Evolutionary conservation across 2,329 filamentous ascomycete genomes (phyloP), one percentile per base, ranked within the genome.

Genomic region (Daldinia eschscholtzii): DNA sequence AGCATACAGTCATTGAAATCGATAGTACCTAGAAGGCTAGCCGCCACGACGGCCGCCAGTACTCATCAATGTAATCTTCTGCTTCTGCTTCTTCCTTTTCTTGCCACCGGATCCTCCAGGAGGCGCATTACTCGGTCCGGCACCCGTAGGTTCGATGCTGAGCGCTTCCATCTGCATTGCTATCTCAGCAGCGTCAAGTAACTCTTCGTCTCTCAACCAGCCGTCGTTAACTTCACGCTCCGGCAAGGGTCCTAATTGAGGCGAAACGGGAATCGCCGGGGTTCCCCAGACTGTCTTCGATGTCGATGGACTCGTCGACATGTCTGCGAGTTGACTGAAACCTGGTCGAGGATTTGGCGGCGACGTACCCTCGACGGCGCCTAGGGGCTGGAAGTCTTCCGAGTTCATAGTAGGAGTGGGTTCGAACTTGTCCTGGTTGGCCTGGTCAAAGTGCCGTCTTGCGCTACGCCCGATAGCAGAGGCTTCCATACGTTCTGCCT

Each of bases 241-340:
- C 10, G 78, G 74, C 10, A 80, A 68, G 2, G 84, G 78, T 30
- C 80, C 80, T 30, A 89, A 75, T 10, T 87, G 85, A 1, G 90
- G 88, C 3, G 88, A 90, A 0, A 81, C 82, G 0, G 89, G 83
- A 2, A 97, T 82, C 0, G 87, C 89, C 3, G 88, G 85, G 0
- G 95, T 98, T n/a, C 95, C 95, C 95, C 95, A 98, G 0, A 98
- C 93, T 0, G 95, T 98, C 69, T 89, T 90, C 44, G 88, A 84
- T 0, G 89, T 88, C 6, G 89, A 90, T 0, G 94, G 94, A 70
- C 92, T 97, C 1, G 92, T 94, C 3, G 93, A 94, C 73, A 94
- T 90, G 1, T 90, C 91, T 0, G 92, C 92, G 23, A 97, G 81
- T 2, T 88, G 88, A 37, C 87, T 86, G 74, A 93, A 93, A 0